Evolutionary conservation across 2,329 filamentous ascomycete species (phyloP).

Genomic region (Hypomyces rosellus): DNA sequence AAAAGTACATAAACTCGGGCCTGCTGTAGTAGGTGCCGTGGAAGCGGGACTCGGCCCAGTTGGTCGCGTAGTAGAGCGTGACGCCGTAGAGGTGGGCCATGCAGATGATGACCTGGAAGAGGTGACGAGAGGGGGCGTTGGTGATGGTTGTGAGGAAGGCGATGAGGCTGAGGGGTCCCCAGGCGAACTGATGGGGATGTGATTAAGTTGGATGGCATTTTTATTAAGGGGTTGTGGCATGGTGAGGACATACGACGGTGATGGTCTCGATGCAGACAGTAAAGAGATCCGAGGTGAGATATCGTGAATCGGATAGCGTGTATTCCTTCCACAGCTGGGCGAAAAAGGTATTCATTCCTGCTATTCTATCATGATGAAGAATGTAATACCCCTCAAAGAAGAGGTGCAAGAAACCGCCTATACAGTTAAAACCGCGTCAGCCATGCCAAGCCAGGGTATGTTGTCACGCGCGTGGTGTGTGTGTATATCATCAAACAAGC

Average conservation of each 20-base stretch:
- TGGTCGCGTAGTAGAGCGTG: conserved; percentile 56
- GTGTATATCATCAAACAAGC: no score
- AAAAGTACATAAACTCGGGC: conserved; percentile 56
- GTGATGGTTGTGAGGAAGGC: conserved; percentile 40
- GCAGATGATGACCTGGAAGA: conserved; percentile 45
- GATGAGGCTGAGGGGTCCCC: conserved; percentile 53
- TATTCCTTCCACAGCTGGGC: conserved; percentile 95
- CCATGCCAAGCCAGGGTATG: no score
- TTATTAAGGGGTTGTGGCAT: no score
- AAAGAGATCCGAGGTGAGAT: conserved; percentile 74
- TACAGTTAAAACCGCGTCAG: no score
- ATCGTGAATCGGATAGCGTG: conserved; percentile 77
- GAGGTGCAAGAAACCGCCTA: conserved; percentile 65
- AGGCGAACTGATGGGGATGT: conserved; percentile 35
- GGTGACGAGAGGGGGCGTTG: conserved; percentile 40
- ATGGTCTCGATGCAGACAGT: conserved; percentile 84
- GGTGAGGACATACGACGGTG: conserved; percentile 56
- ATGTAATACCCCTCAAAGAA: conserved; percentile 86
- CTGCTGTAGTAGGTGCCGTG: conserved; percentile 46
- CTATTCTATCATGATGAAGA: conserved; percentile 59
- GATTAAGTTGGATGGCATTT: not conserved
- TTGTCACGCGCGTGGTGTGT: no score
- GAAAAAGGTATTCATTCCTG: conserved; percentile 63
- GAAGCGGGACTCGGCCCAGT: conserved; percentile 40
- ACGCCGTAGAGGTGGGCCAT: conserved; percentile 55